These are phyloP conservation scores for Ogataea populi-albae DNA, from an alignment of 805 yeast species.

Conservation along the genomic window DNA sequence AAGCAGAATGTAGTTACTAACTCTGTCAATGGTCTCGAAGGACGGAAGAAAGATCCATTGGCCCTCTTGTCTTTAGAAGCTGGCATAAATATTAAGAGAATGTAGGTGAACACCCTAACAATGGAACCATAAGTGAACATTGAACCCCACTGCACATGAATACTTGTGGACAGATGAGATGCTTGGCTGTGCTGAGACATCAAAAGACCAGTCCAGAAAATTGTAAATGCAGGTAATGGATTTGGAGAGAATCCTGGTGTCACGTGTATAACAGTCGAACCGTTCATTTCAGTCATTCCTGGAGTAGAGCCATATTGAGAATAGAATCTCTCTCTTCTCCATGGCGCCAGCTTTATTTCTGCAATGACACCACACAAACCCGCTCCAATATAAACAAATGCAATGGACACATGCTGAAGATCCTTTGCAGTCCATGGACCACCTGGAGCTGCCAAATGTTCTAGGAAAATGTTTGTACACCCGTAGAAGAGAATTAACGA, in stretches of 20 bases:
- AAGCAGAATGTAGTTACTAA: constrained; percentile 74
- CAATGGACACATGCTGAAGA: constrained; percentile 85
- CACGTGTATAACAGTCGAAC: constrained; percentile 23
- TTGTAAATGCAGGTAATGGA: constrained; percentile 90
- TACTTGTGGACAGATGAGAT: constrained; percentile 66
- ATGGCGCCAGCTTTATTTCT: constrained; percentile 60
- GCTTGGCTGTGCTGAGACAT: constrained; percentile 96
- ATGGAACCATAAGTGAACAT: constrained; percentile 79
- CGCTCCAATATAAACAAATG: constrained; percentile 86
- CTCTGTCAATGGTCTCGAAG: constrained; percentile 84
- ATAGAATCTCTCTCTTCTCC: constrained; percentile 45
- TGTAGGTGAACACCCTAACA: constrained; percentile 65
- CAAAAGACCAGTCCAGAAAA: constrained; percentile 93
- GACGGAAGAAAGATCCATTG: constrained; percentile 29
- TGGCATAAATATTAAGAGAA: constrained; percentile 48
- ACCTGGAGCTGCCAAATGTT: constrained; percentile 75
- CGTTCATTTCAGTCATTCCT: constrained; percentile 15
- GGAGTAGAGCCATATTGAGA: constrained; percentile 17
- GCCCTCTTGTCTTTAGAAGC: constrained; percentile 24
- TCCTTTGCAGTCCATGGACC: constrained; percentile 90
- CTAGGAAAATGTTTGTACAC: constrained; percentile 82
- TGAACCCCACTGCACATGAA: constrained; percentile 93
- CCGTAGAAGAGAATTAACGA: constrained; percentile 85
- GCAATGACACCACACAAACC: constrained; percentile 88
- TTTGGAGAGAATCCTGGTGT: constrained; percentile 84